Conservation (phyloP, 768 basidiomycete species). For the Tephrocybe sp. region DNA sequence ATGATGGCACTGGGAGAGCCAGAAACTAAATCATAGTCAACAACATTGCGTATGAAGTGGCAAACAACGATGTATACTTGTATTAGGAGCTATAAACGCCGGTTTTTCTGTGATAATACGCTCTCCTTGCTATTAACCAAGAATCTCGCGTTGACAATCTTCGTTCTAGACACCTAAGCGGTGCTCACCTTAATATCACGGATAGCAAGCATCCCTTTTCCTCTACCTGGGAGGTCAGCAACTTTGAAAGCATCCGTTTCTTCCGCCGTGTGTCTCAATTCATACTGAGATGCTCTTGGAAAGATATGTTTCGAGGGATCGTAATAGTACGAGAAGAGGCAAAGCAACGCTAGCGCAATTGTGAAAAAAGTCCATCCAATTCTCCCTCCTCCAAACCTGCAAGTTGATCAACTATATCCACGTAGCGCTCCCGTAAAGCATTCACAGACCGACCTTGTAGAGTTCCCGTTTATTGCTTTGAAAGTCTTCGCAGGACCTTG, state of each 20-base stretch:
- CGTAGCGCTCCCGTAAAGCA: too few relatives aligned
- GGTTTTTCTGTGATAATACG: conserved; percentile 55
- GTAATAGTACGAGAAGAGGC: too few relatives aligned
- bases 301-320: too few relatives aligned
- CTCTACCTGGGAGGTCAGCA: conserved; percentile 51
- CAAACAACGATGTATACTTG: conserved; percentile 35
- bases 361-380: too few relatives aligned
- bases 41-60: background rate
- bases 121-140: conserved; percentile 52
- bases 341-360: too few relatives aligned
- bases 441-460: background rate
- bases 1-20: conserved; percentile 49
- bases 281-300: background rate
- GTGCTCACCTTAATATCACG: conserved; percentile 49
- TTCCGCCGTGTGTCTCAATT: too few relatives aligned
- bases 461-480: background rate
- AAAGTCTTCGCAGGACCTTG: conserved; percentile 7
- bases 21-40: conserved; percentile 30
- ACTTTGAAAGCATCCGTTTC: conserved; percentile 32
- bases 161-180: background rate
- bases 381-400: too few relatives aligned
- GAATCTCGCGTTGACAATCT: background rate
- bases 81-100: conserved; percentile 49
- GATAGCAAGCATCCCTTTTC: conserved; percentile 53
- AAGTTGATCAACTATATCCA: background rate